Evolutionary conservation across 805 yeast genomes (phyloP), one percentile per base, ranked within the genome.

Genomic region (Brettanomyces bruxellensis): DNA sequence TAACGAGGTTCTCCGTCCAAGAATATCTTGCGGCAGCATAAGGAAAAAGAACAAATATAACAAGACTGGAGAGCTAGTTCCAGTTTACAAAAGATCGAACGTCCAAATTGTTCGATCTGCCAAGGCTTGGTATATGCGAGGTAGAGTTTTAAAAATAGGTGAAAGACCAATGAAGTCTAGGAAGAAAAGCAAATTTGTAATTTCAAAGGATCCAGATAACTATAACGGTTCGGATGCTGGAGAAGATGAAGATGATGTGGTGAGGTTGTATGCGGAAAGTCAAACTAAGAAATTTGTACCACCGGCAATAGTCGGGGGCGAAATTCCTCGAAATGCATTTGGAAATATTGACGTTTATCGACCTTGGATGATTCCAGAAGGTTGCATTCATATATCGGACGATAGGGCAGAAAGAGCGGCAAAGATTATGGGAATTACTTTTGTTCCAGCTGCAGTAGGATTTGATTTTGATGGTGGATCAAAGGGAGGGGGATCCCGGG

Each of bases 311-410:
- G 71, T 64, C 0, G 72, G 83, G 55, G 96, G 96, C 0, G 66
- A 67, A 34, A 76, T 91, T 6, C 80, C 83, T 3, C 83, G 79
- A 54, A 88, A 88, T 59, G 80, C 81, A 1, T 91, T 70, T 60
- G 95, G 95, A 0, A 89, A 91, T 51, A 76, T 91, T 43, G 98
- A 91, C 55, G 64, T 89, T 2, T 91, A 85, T 62, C 75, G 75
- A 1, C 76, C 81, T 0, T 68, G 78, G 39, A 91, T 91, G 98
- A 66, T 91, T 2, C 99, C 99, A 0, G 71, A 66, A 14, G 90
- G 91, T 23, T 95, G 86, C 7, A 74, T 68, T 9, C 75, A 86
- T 45, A 65, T 89, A 5, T 67, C 72, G 5, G 64, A 76, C 53
- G 72, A 75, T 36, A 62, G 72, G 47, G 78, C 85, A 0, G 78